Evolutionary conservation across 2,329 filamentous ascomycete genomes (phyloP).

Genomic region (Podosphaera aphanis): DNA sequence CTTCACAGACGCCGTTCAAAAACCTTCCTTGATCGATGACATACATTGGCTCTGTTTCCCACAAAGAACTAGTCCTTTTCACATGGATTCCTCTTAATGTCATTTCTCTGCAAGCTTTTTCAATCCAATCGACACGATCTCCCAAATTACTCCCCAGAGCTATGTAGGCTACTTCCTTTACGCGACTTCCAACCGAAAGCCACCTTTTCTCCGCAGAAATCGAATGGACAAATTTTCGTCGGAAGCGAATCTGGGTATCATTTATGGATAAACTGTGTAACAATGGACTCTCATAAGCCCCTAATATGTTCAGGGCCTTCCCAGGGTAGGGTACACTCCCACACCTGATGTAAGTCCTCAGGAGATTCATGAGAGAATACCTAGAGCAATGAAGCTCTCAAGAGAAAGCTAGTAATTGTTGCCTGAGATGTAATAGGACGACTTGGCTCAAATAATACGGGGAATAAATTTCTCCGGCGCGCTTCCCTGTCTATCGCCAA

Average conservation of each 20-base stretch:
- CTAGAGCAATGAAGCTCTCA: background rate
- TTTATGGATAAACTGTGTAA: background rate
- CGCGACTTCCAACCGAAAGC: background rate
- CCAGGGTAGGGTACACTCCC: background rate
- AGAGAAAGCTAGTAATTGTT: no score
- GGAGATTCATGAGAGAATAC: background rate
- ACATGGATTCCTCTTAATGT: conserved; percentile 48
- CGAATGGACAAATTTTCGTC: background rate
- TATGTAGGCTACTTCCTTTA: conserved; percentile 36
- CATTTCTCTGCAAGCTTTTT: conserved; percentile 61
- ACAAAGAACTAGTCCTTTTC: conserved; percentile 62
- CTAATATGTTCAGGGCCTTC: background rate
- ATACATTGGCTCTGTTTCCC: conserved; percentile 95
- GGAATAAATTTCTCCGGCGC: no score
- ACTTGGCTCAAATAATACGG: no score
- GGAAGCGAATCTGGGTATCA: background rate
- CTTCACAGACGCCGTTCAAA: conserved; percentile 80
- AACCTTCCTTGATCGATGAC: conserved; percentile 72
- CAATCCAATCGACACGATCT: conserved; percentile 64
- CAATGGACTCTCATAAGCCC: background rate
- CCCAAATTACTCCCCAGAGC: conserved; percentile 86
- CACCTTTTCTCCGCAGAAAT: background rate
- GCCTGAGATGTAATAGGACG: no score
- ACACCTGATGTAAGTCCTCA: background rate
- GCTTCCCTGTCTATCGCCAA: no score